Percentiles rank a stretch among this genome's conserved stretches.
These are phyloP conservation scores for Diaporthe batatas DNA, from an alignment of 2,329 filamentous ascomycete species.

Conservation along the genomic window DNA sequence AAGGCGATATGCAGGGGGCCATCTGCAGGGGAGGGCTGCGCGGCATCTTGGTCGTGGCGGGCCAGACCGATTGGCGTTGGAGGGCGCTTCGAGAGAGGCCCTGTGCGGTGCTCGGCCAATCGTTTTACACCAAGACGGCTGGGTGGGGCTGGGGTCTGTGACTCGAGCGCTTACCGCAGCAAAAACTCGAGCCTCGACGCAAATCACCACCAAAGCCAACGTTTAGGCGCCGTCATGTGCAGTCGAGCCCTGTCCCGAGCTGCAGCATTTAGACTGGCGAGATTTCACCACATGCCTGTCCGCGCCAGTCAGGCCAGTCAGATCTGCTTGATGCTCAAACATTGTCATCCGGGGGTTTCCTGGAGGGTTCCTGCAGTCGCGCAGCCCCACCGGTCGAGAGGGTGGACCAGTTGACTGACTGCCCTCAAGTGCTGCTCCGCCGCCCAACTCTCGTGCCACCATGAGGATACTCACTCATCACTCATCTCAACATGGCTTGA, in stretches of 20 bases:
- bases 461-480: background rate
- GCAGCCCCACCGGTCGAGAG: slow-evolving; percentile 20
- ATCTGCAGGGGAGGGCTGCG: slow-evolving; percentile 40
- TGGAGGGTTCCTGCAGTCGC: slow-evolving; percentile 1
- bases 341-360: slow-evolving; percentile 6
- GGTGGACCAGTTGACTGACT: background rate
- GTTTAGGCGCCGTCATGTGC: slow-evolving; percentile 39
- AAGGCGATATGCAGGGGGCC: slow-evolving; percentile 26
- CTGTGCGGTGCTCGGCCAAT: slow-evolving; percentile 22
- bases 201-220: no score
- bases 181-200: background rate
- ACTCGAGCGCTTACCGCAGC: slow-evolving; percentile 29
- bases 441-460: background rate
- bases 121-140: slow-evolving; percentile 36
- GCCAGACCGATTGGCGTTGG: slow-evolving; percentile 39
- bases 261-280: slow-evolving; percentile 38
- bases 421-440: slow-evolving; percentile 2
- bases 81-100: slow-evolving; percentile 35
- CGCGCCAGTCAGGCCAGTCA: slow-evolving; percentile 42
- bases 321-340: slow-evolving; percentile 34
- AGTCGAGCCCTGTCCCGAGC: slow-evolving; percentile 19
- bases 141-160: background rate
- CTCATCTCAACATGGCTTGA: background rate
- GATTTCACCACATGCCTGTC: slow-evolving; percentile 37
- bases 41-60: slow-evolving; percentile 29